Percentiles rank a stretch among this genome's conserved stretches.
Conservation (phyloP, 371 early-diverging fungal species). For the Umbelopsis sp. region DNA sequence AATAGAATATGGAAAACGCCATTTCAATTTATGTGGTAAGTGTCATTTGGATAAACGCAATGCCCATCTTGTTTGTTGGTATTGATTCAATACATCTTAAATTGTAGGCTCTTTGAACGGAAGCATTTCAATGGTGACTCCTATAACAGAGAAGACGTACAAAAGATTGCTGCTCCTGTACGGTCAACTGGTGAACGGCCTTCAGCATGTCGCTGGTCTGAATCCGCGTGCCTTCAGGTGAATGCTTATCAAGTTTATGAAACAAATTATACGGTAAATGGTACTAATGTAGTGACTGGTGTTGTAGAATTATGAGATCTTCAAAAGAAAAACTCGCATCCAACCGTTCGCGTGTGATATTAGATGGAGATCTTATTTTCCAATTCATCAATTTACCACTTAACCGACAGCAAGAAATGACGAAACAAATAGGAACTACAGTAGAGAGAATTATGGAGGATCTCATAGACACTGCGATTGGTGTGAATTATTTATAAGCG, state of each 20-base stretch:
- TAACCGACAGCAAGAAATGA: conserved; percentile 79
- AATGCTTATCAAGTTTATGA: conserved; percentile 18
- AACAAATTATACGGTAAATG: conserved; percentile 12
- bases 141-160: conserved; percentile 89
- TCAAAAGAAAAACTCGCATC: conserved; percentile 67
- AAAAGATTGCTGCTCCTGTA: conserved; percentile 81
- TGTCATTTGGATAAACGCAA: neutral
- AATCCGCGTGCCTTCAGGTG: conserved; percentile 89
- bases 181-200: conserved; percentile 76
- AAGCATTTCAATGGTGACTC: conserved; percentile 70
- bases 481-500: conserved; percentile 77
- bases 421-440: conserved; percentile 87
- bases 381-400: conserved; percentile 72
- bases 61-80: neutral
- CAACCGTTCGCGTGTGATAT: conserved; percentile 69
- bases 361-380: conserved; percentile 88
- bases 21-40: conserved; percentile 59
- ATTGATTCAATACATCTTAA: neutral
- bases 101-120: conserved; percentile 70
- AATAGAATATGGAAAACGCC: conserved; percentile 39
- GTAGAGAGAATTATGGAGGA: conserved; percentile 85
- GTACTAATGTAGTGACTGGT: neutral
- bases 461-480: conserved; percentile 69
- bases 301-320: conserved; percentile 35
- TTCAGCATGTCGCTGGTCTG: conserved; percentile 86